Base-by-base conservation (phyloP, 2,329 filamentous ascomycete species). In the Balansia obtecta region DNA sequence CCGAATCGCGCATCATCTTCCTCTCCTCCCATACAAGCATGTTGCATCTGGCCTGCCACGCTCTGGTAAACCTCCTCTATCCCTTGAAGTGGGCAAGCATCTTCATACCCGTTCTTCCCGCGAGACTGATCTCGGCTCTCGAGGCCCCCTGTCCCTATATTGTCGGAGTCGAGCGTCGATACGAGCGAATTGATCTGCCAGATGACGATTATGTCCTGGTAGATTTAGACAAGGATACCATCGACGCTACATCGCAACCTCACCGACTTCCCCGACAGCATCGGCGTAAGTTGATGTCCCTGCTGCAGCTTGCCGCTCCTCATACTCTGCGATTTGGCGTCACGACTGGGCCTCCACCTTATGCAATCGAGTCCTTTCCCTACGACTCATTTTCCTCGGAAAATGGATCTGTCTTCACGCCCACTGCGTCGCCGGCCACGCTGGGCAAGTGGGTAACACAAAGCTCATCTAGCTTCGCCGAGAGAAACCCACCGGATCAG, bases 101-200 rank as follows among this genome's bases (percentile, higher is more conserved):
- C 46, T 89, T 95, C 63, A 96, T 97, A 55, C 91, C 91, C 2
- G 77, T 97, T 34, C 76, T 98, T 9, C 91, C 91, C 6, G 87
- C 88, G 9, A 82, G 91, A 37, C 73, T 98, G 20, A 76, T 98
- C 10, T 90, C 93, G 49, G 91, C 89, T 2, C 76, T 98, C 16
- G 93, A 97, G 60, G 91, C 91, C 1, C 91, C 91, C 2, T 97
- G 93, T 59, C 93, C 93, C 0, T 98, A 97, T 61, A 95, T 98
- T 57, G 88, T 97, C 42, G 93, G 93, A 46, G 88, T 98, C 52
- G 93, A 98, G 69, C 80, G 90, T 57, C 82, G 90, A 51, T 97
- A 97, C 63, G 88, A 94, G 59, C 81, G 81, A 51, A 79, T 89
- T 45, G 84, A 89, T 58, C 77, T 97, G 41, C 93, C 93, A 0